Percentiles rank a stretch among this genome's conserved stretches.
These are phyloP conservation scores for Fusarium siculi DNA, from an alignment of 2,329 filamentous ascomycete genomes.

Conservation along the genomic window DNA sequence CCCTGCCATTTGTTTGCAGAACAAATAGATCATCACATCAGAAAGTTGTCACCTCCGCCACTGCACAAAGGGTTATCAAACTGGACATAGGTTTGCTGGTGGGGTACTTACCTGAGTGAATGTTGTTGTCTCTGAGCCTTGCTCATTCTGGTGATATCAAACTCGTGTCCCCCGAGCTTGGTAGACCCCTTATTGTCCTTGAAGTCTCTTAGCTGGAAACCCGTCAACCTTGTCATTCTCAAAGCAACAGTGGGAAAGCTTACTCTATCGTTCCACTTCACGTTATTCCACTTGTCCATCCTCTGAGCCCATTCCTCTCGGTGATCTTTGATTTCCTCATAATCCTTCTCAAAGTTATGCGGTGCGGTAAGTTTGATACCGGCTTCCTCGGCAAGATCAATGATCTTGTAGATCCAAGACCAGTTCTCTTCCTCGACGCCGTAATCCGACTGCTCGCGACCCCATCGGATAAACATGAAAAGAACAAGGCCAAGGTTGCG, in stretches of 20 bases:
- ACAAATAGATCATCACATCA: too few relatives aligned
- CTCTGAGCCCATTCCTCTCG: neutral
- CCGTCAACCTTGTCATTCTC: neutral
- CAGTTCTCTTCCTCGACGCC: neutral
- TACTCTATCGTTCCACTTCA: neutral
- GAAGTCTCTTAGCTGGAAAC: neutral
- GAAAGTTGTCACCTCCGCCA: too few relatives aligned
- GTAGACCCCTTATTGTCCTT: neutral
- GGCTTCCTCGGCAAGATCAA: slow-evolving; percentile 28
- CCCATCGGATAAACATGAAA: slow-evolving; percentile 17
- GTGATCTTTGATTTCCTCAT: neutral
- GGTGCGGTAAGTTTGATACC: slow-evolving; percentile 3
- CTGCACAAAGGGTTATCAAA: too few relatives aligned
- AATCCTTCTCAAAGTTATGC: neutral
- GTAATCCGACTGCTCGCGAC: neutral
- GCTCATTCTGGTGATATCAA: slow-evolving; percentile 15
- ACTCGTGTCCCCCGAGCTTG: slow-evolving; percentile 1
- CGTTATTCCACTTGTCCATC: slow-evolving; percentile 10
- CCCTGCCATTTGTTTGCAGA: too few relatives aligned
- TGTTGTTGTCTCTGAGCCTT: neutral
- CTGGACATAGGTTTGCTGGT: too few relatives aligned
- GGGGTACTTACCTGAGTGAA: too few relatives aligned
- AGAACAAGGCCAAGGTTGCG: slow-evolving; percentile 31
- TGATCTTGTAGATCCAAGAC: neutral
- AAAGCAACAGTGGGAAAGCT: fast-evolving